phyloP scores from a whole-genome alignment of 2,329 filamentous ascomycete genomes.

The Neofusicoccum umdonicola region DNA sequence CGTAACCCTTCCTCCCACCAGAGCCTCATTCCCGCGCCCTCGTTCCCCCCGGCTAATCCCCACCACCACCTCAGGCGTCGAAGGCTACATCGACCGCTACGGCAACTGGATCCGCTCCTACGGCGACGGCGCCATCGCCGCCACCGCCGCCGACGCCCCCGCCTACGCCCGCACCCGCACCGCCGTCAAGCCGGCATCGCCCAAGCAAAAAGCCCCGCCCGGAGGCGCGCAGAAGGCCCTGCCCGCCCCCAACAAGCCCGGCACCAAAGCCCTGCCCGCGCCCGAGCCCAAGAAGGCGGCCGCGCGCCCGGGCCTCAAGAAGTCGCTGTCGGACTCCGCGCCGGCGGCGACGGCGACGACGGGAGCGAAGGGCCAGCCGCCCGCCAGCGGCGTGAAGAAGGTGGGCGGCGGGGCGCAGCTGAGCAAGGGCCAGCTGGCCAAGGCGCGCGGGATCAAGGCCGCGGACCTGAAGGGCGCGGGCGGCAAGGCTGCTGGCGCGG shows the following conservation, averaged over 20 bases:
- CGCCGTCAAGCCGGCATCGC: not conserved
- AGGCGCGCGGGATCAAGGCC: not conserved
- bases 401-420: not conserved
- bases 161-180: not conserved
- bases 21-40: too few species aligned
- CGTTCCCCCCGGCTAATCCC: not conserved
- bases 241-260: not conserved
- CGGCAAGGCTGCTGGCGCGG: not conserved
- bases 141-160: not conserved
- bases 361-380: too few species aligned
- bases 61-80: not conserved
- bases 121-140: conserved; percentile 11
- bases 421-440: conserved; percentile 13
- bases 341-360: too few species aligned
- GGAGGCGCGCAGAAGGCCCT: not conserved
- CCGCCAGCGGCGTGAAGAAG: too few species aligned
- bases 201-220: not conserved
- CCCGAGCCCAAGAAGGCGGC: not conserved
- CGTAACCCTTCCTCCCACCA: not conserved
- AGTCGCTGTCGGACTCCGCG: not conserved
- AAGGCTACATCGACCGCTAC: conserved; percentile 19
- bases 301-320: not conserved
- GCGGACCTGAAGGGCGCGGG: not conserved
- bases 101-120: conserved; percentile 18
- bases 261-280: not conserved